Evolutionary conservation across 106 monocot genomes (phyloP).

Genomic region (Acorus gramineus): DNA sequence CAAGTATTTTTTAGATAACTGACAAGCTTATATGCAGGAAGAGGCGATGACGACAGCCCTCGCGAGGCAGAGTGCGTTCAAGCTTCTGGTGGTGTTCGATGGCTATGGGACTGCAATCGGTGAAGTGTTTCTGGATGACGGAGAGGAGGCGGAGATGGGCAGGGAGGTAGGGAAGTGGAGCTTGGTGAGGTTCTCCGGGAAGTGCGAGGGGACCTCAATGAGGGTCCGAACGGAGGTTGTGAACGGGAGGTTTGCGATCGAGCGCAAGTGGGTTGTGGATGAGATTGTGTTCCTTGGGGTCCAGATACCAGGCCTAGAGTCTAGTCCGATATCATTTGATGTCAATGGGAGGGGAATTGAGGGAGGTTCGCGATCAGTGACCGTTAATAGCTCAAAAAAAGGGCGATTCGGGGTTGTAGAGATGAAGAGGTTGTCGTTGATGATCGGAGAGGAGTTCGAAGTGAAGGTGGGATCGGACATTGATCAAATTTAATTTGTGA

Average conservation of each 20-base stretch:
- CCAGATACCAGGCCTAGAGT: background rate
- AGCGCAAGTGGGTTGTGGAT: constrained; percentile 14
- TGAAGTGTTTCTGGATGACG: constrained; percentile 38
- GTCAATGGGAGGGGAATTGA: background rate
- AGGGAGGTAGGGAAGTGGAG: constrained; percentile 23
- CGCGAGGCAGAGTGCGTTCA: constrained; percentile 14
- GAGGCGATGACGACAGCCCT: constrained; percentile 19
- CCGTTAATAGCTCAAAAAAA: background rate
- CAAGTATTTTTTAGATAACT: too few species aligned
- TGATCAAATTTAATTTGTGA: too few species aligned
- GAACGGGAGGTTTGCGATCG: constrained; percentile 23
- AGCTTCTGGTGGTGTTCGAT: constrained; percentile 39
- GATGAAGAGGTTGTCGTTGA: constrained; percentile 19
- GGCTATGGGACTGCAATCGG: constrained; percentile 17
- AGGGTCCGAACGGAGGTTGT: constrained; percentile 20
- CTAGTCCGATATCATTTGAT: background rate
- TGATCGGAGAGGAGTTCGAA: constrained; percentile 35
- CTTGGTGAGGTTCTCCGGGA: constrained; percentile 21
- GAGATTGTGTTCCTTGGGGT: constrained; percentile 16
- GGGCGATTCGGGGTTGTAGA: constrained; percentile 14
- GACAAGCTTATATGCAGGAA: constrained; percentile 1
- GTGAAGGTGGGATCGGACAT: background rate
- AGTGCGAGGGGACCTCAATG: constrained; percentile 6
- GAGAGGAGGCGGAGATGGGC: constrained; percentile 40
- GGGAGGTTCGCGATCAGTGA: background rate